Conservation (phyloP, 2,329 filamentous ascomycete genomes). For the Microcyclospora tardicrescens region DNA sequence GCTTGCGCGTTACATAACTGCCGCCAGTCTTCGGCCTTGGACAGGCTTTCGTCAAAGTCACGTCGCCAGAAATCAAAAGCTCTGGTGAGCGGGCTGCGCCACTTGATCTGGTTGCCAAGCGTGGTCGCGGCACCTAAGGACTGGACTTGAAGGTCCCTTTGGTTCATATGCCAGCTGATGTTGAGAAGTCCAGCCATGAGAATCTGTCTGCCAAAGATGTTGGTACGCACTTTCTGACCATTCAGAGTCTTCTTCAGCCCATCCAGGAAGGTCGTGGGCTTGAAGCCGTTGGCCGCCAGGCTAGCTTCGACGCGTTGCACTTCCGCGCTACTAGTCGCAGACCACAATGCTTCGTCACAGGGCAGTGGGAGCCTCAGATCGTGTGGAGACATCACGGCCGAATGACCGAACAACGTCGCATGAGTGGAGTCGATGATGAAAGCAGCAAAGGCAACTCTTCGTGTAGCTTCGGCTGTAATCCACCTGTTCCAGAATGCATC, state of each 20-base stretch:
- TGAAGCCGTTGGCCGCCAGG: slow-evolving; percentile 66
- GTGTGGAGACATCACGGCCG: slow-evolving; percentile 91
- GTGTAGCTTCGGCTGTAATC: slow-evolving; percentile 87
- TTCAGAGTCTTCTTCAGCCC: slow-evolving; percentile 81
- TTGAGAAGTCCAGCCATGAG: slow-evolving; percentile 89
- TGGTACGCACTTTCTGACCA: slow-evolving; percentile 74
- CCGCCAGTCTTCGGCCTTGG: slow-evolving; percentile 34
- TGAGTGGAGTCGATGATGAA: slow-evolving; percentile 94
- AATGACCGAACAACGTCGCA: slow-evolving; percentile 95
- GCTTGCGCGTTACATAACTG: slow-evolving; percentile 22
- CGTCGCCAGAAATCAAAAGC: slow-evolving; percentile 91
- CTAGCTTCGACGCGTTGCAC: slow-evolving; percentile 73
- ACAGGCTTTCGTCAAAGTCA: slow-evolving; percentile 74
- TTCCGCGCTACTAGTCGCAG: slow-evolving; percentile 74
- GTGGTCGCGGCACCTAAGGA: slow-evolving; percentile 69
- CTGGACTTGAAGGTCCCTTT: slow-evolving; percentile 83
- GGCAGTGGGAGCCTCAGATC: slow-evolving; percentile 85
- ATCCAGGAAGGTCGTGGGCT: slow-evolving; percentile 77
- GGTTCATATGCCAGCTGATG: slow-evolving; percentile 96
- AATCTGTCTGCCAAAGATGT: slow-evolving; percentile 83
- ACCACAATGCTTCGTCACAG: slow-evolving; percentile 88
- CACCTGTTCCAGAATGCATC: slow-evolving; percentile 94
- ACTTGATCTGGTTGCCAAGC: slow-evolving; percentile 78
- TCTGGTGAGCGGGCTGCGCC: slow-evolving; percentile 70
- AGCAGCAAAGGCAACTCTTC: slow-evolving; percentile 80